Evolutionary conservation across 2,329 filamentous ascomycete genomes (phyloP).

Genomic region (Calonectria henricotiae): DNA sequence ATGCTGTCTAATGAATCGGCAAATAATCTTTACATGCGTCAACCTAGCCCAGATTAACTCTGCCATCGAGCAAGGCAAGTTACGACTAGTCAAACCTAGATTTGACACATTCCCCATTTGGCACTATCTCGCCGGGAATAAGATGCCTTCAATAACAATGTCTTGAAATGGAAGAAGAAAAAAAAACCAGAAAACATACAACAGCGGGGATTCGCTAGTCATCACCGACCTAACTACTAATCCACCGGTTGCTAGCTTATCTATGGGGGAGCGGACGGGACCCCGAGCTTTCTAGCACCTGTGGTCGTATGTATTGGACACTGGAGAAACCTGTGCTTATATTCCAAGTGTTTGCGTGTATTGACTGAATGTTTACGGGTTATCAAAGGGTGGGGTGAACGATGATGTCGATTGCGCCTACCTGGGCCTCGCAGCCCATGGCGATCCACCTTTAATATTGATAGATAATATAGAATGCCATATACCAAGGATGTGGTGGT

Average conservation of each 20-base stretch:
- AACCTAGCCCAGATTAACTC: neutral
- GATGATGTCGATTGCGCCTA: too few relatives aligned
- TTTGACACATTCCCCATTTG: neutral
- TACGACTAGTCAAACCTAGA: neutral
- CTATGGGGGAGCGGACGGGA: conserved; percentile 22
- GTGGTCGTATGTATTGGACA: neutral
- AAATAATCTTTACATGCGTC: neutral
- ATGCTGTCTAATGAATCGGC: neutral
- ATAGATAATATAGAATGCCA: neutral
- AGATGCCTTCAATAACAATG: neutral
- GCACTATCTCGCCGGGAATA: neutral
- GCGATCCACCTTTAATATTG: too few relatives aligned
- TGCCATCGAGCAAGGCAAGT: neutral
- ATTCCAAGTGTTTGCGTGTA: neutral
- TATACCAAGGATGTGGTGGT: too few relatives aligned
- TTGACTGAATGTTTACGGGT: neutral
- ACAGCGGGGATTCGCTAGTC: conserved; percentile 23
- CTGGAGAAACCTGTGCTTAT: neutral
- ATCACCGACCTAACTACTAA: conserved; percentile 24
- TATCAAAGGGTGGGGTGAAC: neutral
- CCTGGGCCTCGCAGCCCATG: neutral
- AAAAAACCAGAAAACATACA: conserved; percentile 7
- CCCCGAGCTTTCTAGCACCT: conserved; percentile 22
- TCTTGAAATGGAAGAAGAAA: neutral
- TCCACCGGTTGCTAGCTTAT: conserved; percentile 24